These are phyloP conservation scores for Cicer chorassanicum DNA, from an alignment of 306 rosid genomes.

Conservation along the genomic window DNA sequence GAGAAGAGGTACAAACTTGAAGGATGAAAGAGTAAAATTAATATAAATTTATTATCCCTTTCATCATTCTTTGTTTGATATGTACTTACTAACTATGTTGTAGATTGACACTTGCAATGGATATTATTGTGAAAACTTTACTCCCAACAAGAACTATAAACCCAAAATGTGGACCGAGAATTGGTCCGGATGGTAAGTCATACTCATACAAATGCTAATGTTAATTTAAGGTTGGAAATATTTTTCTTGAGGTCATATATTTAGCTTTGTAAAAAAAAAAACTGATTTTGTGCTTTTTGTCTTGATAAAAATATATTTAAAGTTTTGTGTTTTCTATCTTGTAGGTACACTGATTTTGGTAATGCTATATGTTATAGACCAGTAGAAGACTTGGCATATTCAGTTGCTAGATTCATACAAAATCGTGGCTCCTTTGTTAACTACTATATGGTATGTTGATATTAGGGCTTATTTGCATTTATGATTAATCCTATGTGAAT, in stretches of 20 bases:
- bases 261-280: neutral
- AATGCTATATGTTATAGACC: conserved; percentile 78
- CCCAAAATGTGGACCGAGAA: conserved; percentile 89
- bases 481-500: conserved; percentile 1
- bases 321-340: conserved; percentile 6
- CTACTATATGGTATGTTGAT: conserved; percentile 79
- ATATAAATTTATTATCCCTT: neutral
- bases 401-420: conserved; percentile 89
- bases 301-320: neutral
- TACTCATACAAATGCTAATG: conserved; percentile 40
- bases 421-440: conserved; percentile 87
- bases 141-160: conserved; percentile 75
- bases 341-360: conserved; percentile 95
- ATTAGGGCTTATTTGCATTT: neutral
- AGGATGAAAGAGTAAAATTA: no score
- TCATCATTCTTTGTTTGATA: conserved; percentile 19
- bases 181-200: conserved; percentile 93
- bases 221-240: neutral
- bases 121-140: conserved; percentile 78
- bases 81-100: conserved; percentile 22
- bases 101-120: conserved; percentile 96
- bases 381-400: conserved; percentile 85
- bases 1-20: no score
- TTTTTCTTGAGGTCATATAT: neutral
- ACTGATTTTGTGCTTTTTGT: no score